Percentiles rank a stretch among this genome's conserved stretches.
phyloP scores from a whole-genome alignment of 2,329 filamentous ascomycete species.

The Colletotrichum sp. region DNA sequence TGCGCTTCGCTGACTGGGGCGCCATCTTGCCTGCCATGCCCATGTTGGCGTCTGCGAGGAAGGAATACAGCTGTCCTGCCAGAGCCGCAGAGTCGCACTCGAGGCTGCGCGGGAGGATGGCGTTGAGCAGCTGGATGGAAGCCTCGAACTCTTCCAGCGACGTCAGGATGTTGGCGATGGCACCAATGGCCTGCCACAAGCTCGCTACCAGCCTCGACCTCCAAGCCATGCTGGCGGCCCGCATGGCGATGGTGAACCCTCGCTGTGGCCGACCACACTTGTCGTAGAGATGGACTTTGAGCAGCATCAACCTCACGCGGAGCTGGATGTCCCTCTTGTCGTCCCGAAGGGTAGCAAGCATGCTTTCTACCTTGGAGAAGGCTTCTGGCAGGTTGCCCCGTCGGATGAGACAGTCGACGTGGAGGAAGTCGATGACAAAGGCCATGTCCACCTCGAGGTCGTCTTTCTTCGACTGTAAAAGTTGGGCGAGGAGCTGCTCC shows the following conservation, averaged over 20 bases:
- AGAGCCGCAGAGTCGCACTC: conserved; percentile 71
- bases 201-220: conserved; percentile 70
- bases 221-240: conserved; percentile 77
- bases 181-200: conserved; percentile 75
- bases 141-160: conserved; percentile 74
- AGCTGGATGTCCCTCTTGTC: conserved; percentile 63
- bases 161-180: conserved; percentile 72
- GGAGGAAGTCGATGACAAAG: conserved; percentile 55
- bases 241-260: conserved; percentile 77
- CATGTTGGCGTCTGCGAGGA: conserved; percentile 79
- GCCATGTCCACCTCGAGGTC: conserved; percentile 58
- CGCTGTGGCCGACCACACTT: conserved; percentile 72
- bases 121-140: conserved; percentile 67
- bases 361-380: conserved; percentile 50
- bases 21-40: conserved; percentile 69
- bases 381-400: conserved; percentile 53
- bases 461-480: conserved; percentile 55
- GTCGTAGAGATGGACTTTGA: conserved; percentile 75
- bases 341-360: conserved; percentile 46
- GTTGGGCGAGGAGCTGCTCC: conserved; percentile 54
- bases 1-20: conserved; percentile 47
- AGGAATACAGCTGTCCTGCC: conserved; percentile 69
- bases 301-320: conserved; percentile 72
- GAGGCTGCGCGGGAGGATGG: conserved; percentile 76
- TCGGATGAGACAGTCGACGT: conserved; percentile 56